Evolutionary conservation across 2,329 filamentous ascomycete genomes (phyloP).

Genomic region (Penicillium sp.): DNA sequence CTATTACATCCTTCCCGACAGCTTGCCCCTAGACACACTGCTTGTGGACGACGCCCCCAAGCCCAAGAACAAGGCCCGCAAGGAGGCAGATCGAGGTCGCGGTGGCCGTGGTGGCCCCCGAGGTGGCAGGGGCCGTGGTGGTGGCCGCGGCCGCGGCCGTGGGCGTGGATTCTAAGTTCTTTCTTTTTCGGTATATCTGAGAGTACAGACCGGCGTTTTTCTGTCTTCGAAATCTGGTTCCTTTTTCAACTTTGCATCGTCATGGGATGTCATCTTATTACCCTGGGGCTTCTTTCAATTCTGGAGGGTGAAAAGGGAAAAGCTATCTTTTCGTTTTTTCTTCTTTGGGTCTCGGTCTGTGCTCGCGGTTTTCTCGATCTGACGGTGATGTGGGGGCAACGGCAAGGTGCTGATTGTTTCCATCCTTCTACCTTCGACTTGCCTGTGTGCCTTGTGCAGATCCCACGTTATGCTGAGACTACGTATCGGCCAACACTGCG

Average conservation of each 20-base stretch:
- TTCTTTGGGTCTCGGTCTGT: background rate
- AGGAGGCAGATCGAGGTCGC: slow-evolving; percentile 66
- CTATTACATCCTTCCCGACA: slow-evolving; percentile 95
- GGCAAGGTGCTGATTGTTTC: background rate
- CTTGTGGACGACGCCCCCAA: slow-evolving; percentile 96
- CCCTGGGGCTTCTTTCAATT: slow-evolving; percentile 26
- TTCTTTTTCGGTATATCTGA: slow-evolving; percentile 22
- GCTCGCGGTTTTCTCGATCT: background rate
- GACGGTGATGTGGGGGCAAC: background rate
- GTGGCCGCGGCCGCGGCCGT: slow-evolving; percentile 54
- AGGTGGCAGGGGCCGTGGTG: slow-evolving; percentile 50
- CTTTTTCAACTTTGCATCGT: slow-evolving; percentile 22
- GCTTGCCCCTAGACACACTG: slow-evolving; percentile 88
- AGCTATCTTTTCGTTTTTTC: slow-evolving; percentile 13
- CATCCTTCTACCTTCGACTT: slow-evolving; percentile 9
- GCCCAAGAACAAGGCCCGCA: slow-evolving; percentile 99
- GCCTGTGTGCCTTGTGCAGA: background rate
- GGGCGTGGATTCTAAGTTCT: slow-evolving; percentile 47
- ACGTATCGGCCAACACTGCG: background rate
- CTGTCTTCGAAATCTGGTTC: slow-evolving; percentile 21
- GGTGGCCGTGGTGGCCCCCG: slow-evolving; percentile 48
- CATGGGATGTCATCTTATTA: slow-evolving; percentile 23
- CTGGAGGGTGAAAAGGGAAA: slow-evolving; percentile 18
- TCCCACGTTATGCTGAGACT: background rate
- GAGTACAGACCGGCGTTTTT: slow-evolving; percentile 21